Conservation (phyloP, 257 asterid species). For the Solanum paucissectum region DNA sequence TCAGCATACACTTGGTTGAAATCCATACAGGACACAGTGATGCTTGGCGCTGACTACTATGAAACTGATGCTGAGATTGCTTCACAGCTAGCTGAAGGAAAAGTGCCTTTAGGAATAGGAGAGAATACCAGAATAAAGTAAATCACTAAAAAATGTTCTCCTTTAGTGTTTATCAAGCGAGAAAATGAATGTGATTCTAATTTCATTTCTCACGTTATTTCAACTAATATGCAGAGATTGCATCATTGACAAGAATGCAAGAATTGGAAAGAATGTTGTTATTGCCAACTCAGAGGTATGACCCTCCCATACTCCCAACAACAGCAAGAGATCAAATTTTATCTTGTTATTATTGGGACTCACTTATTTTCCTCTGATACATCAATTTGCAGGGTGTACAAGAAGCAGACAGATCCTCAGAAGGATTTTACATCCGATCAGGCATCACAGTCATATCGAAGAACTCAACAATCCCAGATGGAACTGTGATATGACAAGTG, state of each 20-base stretch:
- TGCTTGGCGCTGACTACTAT: constrained; percentile 92
- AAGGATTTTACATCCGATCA: constrained; percentile 88
- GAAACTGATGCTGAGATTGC: constrained; percentile 81
- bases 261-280: constrained; percentile 78
- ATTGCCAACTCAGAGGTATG: constrained; percentile 84
- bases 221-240: constrained; percentile 46
- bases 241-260: constrained; percentile 91
- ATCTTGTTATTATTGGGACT: not conserved
- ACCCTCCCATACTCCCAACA: not conserved
- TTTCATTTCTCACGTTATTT: not conserved
- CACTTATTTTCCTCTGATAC: constrained; percentile 2
- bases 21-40: constrained; percentile 68
- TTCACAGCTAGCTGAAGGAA: constrained; percentile 57
- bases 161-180: not conserved
- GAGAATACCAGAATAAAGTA: constrained; percentile 90
- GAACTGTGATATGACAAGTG: constrained; percentile 46
- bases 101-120: constrained; percentile 89
- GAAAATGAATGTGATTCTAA: not conserved
- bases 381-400: constrained; percentile 64
- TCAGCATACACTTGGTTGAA: not conserved
- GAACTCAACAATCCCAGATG: constrained; percentile 76
- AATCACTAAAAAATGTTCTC: not conserved
- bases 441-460: constrained; percentile 62
- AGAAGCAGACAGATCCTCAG: constrained; percentile 92
- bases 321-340: not conserved